These are phyloP conservation scores for Pneumocystis murina DNA, from an alignment of 1,139 yeast species.

Conservation along the genomic window DNA sequence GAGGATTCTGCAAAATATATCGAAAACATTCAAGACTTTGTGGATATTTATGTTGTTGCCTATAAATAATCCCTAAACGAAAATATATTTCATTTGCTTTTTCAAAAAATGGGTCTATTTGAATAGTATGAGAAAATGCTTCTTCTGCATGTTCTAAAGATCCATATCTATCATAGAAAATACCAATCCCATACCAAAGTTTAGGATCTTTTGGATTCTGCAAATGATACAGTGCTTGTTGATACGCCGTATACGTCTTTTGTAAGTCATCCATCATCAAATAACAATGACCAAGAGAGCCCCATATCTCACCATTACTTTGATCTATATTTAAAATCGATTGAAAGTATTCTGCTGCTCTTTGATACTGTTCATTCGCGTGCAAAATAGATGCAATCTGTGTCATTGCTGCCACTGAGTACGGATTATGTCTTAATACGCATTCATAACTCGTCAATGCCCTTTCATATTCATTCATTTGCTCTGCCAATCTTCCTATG, in stretches of 20 bases:
- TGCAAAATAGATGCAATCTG: constrained; percentile 81
- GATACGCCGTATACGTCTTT: constrained; percentile 91
- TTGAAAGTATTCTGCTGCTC: constrained; percentile 88
- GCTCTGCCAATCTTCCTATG: constrained; percentile 68
- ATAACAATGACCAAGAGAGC: constrained; percentile 89
- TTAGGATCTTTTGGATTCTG: constrained; percentile 92
- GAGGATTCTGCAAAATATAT: constrained; percentile 79
- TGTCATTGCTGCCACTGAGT: constrained; percentile 69
- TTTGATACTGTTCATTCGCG: constrained; percentile 68
- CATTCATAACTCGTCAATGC: constrained; percentile 81
- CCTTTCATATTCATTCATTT: constrained; percentile 74
- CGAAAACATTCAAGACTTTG: constrained; percentile 83
- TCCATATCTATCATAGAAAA: constrained; percentile 87
- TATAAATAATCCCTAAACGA: constrained; percentile 91
- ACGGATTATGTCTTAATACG: constrained; percentile 77
- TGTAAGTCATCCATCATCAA: constrained; percentile 91
- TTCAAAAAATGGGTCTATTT: constrained; percentile 88
- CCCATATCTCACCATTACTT: constrained; percentile 95
- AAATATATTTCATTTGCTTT: constrained; percentile 93
- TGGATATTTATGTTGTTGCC: constrained; percentile 77
- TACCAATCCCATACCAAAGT: constrained; percentile 97
- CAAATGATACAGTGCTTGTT: constrained; percentile 79
- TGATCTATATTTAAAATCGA: constrained; percentile 69
- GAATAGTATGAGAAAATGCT: constrained; percentile 89
- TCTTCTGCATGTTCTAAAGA: constrained; percentile 94